Base-by-base conservation (phyloP, 306 rosid species). In the Rubus parviflorus region DNA sequence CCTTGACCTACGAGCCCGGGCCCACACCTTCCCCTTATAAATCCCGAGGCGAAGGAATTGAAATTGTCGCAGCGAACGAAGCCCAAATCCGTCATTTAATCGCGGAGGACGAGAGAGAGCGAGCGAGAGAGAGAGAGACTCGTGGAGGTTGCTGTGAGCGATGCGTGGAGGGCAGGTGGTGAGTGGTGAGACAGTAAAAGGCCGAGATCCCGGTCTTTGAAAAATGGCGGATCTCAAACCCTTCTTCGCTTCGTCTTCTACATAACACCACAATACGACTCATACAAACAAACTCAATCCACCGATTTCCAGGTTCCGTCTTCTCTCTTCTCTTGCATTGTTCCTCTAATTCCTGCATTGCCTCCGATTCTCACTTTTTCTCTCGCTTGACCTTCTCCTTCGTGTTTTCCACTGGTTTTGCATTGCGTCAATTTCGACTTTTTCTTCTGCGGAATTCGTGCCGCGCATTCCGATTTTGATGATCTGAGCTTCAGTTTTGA, bases 71-170 rank as follows among this genome's bases (percentile, higher is more conserved):
- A 38, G 19, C 47, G 14, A 48, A 12, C 30, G 20, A 8, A 67
- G 85, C 79, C 37, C 74, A 78, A 63, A 74, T 30, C 30, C 46
- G 86, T 83, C 64, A 83, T 74, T 78, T 25, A 0, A 16, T 0
- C 2, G 1, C 5, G 63, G 25, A 74, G 68, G 43, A 19, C 23
- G 64, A 45, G 58, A 23, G 65, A 76, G 65, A 54, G 57, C 17
- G 4, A 30, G 40, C 22, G 25, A 61, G 4, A 74, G 45, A 9
- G 61, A 60, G 67, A 46, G 37, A 10, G 82, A 73, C 77, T 70
- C 85, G 87, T 84, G 87, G 85, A 69, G 81, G 72, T 81, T 25
- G 75, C 57, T 8, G 38, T 20, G 81, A 9, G 85, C 85, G 87
- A 53, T 81, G 82, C 85, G 85, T 84, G 87, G 87, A 74, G 38